Percentiles rank a stretch among this genome's conserved stretches.
Evolutionary conservation across 345 rosid genomes (phyloP).

Genomic region (Brassica cretica): DNA sequence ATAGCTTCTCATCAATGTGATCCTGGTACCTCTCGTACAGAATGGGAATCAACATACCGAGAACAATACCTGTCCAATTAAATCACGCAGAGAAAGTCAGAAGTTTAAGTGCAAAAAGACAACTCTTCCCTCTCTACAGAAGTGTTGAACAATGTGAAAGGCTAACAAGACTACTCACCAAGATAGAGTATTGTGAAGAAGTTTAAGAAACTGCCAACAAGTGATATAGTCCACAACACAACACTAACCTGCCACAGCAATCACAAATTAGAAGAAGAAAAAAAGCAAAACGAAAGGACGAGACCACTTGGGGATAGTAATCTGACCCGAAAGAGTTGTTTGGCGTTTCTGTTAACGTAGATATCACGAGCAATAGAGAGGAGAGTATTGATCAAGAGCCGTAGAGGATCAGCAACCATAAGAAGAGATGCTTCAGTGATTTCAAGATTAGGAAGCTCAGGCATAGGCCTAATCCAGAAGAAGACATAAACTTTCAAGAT

Average conservation of each 20-base stretch:
- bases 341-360: conserved; percentile 58
- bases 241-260: conserved; percentile 57
- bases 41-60: conserved; percentile 63
- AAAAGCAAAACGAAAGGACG: background rate
- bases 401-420: conserved; percentile 46
- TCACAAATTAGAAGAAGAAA: background rate
- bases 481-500: background rate
- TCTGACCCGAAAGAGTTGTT: conserved; percentile 63
- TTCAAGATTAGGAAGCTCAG: conserved; percentile 87
- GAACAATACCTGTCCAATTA: conserved; percentile 60
- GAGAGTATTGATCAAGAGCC: conserved; percentile 46
- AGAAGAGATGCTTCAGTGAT: conserved; percentile 63
- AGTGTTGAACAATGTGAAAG: background rate
- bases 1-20: conserved; percentile 68
- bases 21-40: conserved; percentile 69
- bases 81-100: conserved; percentile 5
- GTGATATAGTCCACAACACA: conserved; percentile 62
- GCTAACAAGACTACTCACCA: conserved; percentile 51
- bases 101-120: background rate
- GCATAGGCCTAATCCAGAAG: conserved; percentile 66
- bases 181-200: conserved; percentile 74
- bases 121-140: background rate
- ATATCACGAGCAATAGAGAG: conserved; percentile 67
- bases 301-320: background rate
- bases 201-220: conserved; percentile 62